Percentiles rank a stretch among this genome's conserved stretches.
Conservation (phyloP, 140 eudicot species). For the Stevia rebaudiana region DNA sequence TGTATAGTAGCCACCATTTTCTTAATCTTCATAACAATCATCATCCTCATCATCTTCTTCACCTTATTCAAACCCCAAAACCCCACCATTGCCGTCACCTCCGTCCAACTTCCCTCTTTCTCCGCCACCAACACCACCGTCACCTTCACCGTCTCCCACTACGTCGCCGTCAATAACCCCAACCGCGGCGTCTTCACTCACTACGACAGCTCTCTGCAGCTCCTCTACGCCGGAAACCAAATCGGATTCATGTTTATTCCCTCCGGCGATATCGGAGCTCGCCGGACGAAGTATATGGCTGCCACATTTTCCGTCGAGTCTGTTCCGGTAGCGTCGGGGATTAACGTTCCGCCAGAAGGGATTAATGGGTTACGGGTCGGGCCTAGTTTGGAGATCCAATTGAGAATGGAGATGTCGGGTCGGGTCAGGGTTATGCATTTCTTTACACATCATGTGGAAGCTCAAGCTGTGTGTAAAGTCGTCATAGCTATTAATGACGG, state of each 20-base stretch:
- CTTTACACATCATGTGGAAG: constrained; percentile 61
- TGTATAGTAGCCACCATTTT: constrained; percentile 69
- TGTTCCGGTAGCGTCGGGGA: constrained; percentile 37
- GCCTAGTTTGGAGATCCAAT: constrained; percentile 57
- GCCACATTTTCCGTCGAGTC: constrained; percentile 63
- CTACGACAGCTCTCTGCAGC: constrained; percentile 70
- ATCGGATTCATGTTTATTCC: constrained; percentile 77
- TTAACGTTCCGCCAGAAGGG: constrained; percentile 33
- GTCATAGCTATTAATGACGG: constrained; percentile 49
- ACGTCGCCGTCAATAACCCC: constrained; percentile 71
- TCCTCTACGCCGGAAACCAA: constrained; percentile 50
- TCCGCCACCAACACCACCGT: constrained; percentile 54
- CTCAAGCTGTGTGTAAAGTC: constrained; percentile 41
- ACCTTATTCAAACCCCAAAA: constrained; percentile 61
- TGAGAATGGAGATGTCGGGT: constrained; percentile 68
- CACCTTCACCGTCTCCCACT: constrained; percentile 74
- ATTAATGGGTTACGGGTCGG: constrained; percentile 38
- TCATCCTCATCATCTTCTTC: constrained; percentile 61
- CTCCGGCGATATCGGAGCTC: constrained; percentile 62
- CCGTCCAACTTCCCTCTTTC: constrained; percentile 77
- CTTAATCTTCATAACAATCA: constrained; percentile 46
- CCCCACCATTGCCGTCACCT: constrained; percentile 49
- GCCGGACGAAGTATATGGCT: constrained; percentile 55
- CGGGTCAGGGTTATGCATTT: constrained; percentile 61
- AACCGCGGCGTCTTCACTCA: constrained; percentile 70